Base-by-base conservation (phyloP, 2,329 filamentous ascomycete genomes). In the Fusarium nisikadoi region DNA sequence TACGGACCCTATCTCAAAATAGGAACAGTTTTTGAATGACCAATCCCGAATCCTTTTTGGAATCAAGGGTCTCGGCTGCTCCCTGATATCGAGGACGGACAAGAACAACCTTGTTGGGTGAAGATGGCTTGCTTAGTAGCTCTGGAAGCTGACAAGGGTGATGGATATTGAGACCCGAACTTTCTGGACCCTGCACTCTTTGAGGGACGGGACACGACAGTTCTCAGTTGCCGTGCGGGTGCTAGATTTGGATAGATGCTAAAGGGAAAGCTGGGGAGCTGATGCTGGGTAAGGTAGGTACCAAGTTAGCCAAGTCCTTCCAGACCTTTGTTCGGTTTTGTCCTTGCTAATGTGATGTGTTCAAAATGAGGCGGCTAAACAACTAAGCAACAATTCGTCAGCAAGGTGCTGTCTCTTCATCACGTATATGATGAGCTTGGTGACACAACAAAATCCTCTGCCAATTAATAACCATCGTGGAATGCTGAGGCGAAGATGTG, bases 91-190 rank as follows among this genome's bases (percentile, higher is more conserved):
- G 17, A 60, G 49, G n/a, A 55, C 13, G 31, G 38, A 39, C 58
- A 66, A 49, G n/a, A 23, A 39, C 56, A 68, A 71, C 68, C 57
- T 72, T 71, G 68, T 71, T 71, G 62, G 53, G 39, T 13, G 46
- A 41, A 20, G 45, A 49, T 49, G 46, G 46, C 27, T 49, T 49
- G 25, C 35, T 60, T 25, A 7, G 19, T 23, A 52, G 12, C 39
- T n/a, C 39, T 41, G 39, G 43, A 33, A 62, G 46, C 27, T 20
- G 62, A 67, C 42, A 52, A 52, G 36, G 29, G 11, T 36, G 25
- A 50, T 63, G 64, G 43, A 45, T 56, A 52, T 41, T 13, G 17
- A 45, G 25, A 56, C 43, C 33, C 41, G 52, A 58, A 61, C 33
- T 42, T 54, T 54, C 31, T 49, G 33, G 38, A 54, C 45, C 52